Percentiles rank a stretch among this genome's conserved stretches.
Conservation (phyloP, 2,329 filamentous ascomycete genomes). For the Fonsecaea erecta region DNA sequence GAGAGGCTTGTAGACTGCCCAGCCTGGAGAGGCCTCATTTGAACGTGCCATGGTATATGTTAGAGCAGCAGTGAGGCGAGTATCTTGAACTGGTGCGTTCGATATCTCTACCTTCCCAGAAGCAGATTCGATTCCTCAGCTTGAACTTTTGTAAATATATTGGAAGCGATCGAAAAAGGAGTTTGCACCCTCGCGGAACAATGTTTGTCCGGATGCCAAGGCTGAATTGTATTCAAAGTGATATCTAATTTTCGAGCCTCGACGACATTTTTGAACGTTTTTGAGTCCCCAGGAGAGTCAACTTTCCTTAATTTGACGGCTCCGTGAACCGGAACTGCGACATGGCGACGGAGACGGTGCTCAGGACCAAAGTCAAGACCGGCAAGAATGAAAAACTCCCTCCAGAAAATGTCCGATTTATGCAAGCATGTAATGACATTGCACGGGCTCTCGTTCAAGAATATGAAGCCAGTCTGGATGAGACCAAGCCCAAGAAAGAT, state of each 20-base stretch:
- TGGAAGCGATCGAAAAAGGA: no score
- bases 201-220: background rate
- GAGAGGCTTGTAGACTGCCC: background rate
- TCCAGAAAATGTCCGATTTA: conserved; percentile 91
- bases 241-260: conserved; percentile 19
- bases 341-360: conserved; percentile 67
- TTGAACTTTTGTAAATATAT: no score
- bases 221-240: background rate
- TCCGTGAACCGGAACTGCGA: background rate
- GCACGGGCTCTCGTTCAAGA: conserved; percentile 93
- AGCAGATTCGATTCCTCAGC: no score
- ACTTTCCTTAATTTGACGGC: background rate
- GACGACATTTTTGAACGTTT: background rate
- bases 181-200: background rate
- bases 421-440: conserved; percentile 94
- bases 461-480: conserved; percentile 79
- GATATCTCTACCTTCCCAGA: no score
- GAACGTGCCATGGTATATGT: no score
- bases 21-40: background rate
- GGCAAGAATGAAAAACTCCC: conserved; percentile 77
- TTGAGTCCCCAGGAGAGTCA: background rate
- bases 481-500: conserved; percentile 75
- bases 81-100: no score
- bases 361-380: conserved; percentile 53
- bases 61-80: no score